phyloP scores from a whole-genome alignment of 768 basidiomycete genomes.

The Gloeostereum incarnatum region DNA sequence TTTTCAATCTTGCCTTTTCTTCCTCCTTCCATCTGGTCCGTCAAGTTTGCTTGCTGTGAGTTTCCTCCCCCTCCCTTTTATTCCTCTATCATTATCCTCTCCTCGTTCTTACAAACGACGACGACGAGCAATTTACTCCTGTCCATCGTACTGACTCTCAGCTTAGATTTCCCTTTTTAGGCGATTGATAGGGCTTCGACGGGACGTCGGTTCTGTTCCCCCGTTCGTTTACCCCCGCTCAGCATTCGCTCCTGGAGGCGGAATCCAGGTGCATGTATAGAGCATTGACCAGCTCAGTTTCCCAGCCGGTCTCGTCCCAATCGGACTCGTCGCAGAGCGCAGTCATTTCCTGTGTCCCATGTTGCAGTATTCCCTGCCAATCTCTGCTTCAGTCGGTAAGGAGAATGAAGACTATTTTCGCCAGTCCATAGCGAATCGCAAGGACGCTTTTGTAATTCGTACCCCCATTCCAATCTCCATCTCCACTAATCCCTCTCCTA shows the following conservation, averaged over 20 bases:
- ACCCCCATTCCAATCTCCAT: constrained; percentile 14
- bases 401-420: constrained; percentile 26
- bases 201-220: constrained; percentile 16
- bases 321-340: constrained; percentile 20
- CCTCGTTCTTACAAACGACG: constrained; percentile 4
- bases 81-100: constrained; percentile 9
- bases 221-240: too few species aligned
- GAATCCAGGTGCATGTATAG: constrained; percentile 38
- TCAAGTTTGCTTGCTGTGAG: constrained; percentile 9
- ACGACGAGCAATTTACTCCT: too few species aligned
- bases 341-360: constrained; percentile 26
- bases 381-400: constrained; percentile 15
- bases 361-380: constrained; percentile 48
- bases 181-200: constrained; percentile 16
- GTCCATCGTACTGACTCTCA: constrained; percentile 17
- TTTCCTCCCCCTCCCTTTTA: constrained; percentile 13
- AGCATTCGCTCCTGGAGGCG: too few species aligned
- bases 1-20: constrained; percentile 14
- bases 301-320: constrained; percentile 55
- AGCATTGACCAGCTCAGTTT: constrained; percentile 35
- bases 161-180: constrained; percentile 14
- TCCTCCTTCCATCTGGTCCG: constrained; percentile 16
- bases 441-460: constrained; percentile 16
- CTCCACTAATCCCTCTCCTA: constrained; percentile 16
- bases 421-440: constrained; percentile 23